Evolutionary conservation across 2,329 filamentous ascomycete species (phyloP), one percentile per base, ranked within the genome.

Genomic region (Ophiostoma australiae): DNA sequence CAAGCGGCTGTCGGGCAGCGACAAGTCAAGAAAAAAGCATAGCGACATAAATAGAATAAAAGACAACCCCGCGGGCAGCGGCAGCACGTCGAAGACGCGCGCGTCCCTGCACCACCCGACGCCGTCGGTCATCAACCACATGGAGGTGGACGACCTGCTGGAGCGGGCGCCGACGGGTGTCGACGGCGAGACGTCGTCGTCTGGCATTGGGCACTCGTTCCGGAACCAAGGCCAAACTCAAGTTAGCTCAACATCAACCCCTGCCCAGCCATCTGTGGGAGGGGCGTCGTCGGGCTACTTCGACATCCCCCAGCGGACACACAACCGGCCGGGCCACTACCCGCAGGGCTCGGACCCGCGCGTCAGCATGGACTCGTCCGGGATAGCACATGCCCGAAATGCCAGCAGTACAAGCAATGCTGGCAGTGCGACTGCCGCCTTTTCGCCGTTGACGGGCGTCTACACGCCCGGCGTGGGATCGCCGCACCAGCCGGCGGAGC

Each of bases 101-200:
- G 78, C 78, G 31, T 77, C 81, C 3, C 81, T 75, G 44, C 74
- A 74, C 48, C 72, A 69, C 6, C 77, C 76, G 2, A 79, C 82
- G 0, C 77, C 82, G 15, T 83, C 83, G 0, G 82, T 84, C 66
- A 77, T 81, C 5, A 82, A 83, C 71, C 78, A 79, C 41, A 77
- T 80, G 71, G 82, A 83, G 39, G 77, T 80, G 33, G 80, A 84
- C 63, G 74, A 75, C 17, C 70, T 75, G 39, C 81, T 82, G 7
- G 74, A 82, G n/a, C n/a, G 37, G 1, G 31, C 6, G 20, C 33
- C 13, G 31, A 39, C 27, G 27, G 27, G 4, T 31, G 61, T 11
- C 3, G 33, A 15, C 17, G 61, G 2, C n/a, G 37, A 15, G 15
- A 37, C 37, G 11, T 41, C 65, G 20, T 41, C 65, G 10, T 44